Base-by-base conservation (phyloP, 768 basidiomycete species). In the Asterophora parasitica region DNA sequence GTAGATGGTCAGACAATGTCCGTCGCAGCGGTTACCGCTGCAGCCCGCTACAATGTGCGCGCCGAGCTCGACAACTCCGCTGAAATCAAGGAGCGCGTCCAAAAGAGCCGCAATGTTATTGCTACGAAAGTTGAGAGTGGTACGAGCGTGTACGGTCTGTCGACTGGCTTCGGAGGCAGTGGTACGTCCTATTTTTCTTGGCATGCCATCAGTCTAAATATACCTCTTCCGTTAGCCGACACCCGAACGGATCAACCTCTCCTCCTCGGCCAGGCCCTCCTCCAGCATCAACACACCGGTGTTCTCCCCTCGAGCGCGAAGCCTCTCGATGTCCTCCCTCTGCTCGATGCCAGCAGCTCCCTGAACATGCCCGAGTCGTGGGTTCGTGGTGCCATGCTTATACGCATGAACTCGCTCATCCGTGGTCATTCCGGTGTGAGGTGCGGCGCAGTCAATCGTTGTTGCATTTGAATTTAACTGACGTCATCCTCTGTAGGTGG, bases 281-380 rank as follows among this genome's bases (percentile, higher is more conserved):
- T 88, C 39, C 85, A 88, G 60, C 85, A 88, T 56, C 85, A 88
- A 58, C 84, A 87, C 55, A 66, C 70, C 44, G 87, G 88, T 38
- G 67, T 89, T 12, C 70, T 88, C 9, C 77, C 85, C 31, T 74
- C 79, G 4, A 76, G 80, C 8, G 66, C 67, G 16, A 63, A 74
- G 4, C 59, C 71, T 5, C 71, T 71, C 5, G 57, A 72, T 38
- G 68, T 69, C 13, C 69, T 90, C 4, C 84, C 89, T 8, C 75
- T 91, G 20, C 71, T 78, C 13, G 87, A 91, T 55, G 83, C 84
- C 0, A 69, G 72, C 9, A 69, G 77, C 31, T 78, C 83, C 9
- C 80, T 80, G 27, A 78, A 72, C 43, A 92, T 93, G 88, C 91
- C 91, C 2, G 83, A 88, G 52, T 71, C 90, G 3, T 92, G 92